phyloP scores from a whole-genome alignment of 306 rosid species.

The Hippophae tibetana region DNA sequence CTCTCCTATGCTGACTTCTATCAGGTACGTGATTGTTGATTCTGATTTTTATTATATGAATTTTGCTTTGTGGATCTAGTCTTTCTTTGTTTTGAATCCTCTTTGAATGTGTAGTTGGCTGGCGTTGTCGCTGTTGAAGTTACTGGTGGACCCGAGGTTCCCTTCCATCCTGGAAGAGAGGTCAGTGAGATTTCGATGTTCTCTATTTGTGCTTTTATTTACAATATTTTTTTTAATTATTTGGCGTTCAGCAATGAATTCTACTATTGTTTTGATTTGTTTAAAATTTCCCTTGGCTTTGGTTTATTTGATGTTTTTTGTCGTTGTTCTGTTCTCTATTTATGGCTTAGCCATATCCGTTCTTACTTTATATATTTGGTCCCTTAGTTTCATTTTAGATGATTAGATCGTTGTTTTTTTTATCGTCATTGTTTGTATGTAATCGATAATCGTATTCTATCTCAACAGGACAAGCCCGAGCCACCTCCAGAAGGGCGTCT shows the following conservation, averaged over 20 bases:
- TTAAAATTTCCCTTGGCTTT: no score
- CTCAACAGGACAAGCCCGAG: conserved; percentile 55
- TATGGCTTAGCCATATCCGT: no score
- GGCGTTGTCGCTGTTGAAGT: conserved; percentile 93
- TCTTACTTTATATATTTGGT: no score
- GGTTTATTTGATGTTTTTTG: background rate
- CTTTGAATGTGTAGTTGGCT: conserved; percentile 40
- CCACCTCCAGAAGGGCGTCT: conserved; percentile 94
- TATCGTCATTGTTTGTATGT: no score
- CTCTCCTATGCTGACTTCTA: conserved; percentile 75
- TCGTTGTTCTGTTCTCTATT: background rate
- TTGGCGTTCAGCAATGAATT: no score
- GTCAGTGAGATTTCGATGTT: conserved; percentile 20
- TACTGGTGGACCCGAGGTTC: conserved; percentile 92
- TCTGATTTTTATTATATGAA: background rate
- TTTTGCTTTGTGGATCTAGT: background rate
- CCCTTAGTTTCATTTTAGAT: no score
- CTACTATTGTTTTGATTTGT: no score
- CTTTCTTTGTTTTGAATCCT: background rate
- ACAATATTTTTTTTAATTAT: background rate
- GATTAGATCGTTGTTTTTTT: no score
- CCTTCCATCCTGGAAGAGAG: conserved; percentile 95
- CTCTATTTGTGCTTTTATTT: background rate
- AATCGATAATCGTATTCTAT: background rate
- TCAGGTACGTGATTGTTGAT: conserved; percentile 35